phyloP scores from a whole-genome alignment of 2,329 filamentous ascomycete genomes.

The Ophiostoma sp. region DNA sequence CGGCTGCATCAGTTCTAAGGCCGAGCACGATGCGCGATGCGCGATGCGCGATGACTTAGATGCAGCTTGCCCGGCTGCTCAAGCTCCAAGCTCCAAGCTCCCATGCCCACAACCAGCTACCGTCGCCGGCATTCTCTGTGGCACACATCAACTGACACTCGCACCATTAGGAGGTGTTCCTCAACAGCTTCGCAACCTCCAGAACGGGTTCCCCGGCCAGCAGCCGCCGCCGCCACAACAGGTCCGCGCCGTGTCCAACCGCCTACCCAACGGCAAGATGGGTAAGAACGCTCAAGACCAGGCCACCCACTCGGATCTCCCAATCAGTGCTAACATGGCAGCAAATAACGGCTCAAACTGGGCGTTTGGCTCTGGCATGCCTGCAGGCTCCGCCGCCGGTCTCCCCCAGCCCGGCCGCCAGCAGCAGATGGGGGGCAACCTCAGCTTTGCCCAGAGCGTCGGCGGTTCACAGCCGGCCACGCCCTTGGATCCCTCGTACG shows the following conservation, averaged over 20 bases:
- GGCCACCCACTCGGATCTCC: background rate
- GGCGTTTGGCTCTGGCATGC: constrained; percentile 58
- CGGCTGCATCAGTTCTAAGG: background rate
- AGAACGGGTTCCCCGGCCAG: constrained; percentile 54
- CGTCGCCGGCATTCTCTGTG: background rate
- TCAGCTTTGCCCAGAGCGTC: constrained; percentile 63
- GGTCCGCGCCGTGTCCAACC: constrained; percentile 42
- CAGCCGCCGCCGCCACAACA: constrained; percentile 37
- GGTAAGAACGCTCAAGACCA: constrained; percentile 39
- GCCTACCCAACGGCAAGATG: constrained; percentile 62
- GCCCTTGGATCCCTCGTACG: constrained; percentile 61
- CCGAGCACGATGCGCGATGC: too few species aligned
- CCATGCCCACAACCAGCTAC: background rate
- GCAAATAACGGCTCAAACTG: constrained; percentile 53
- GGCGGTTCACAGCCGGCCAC: constrained; percentile 58
- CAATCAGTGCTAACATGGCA: constrained; percentile 27
- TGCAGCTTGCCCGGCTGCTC: background rate
- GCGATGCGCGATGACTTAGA: background rate
- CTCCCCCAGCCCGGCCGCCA: constrained; percentile 41
- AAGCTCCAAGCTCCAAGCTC: background rate
- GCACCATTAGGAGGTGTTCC: constrained; percentile 50
- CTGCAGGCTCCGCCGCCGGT: constrained; percentile 44
- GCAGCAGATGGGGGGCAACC: constrained; percentile 52
- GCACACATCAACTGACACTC: constrained; percentile 1
- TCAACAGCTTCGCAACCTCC: constrained; percentile 58